Base-by-base conservation (phyloP, 257 asterid species). In the Penstemon barbatus region DNA sequence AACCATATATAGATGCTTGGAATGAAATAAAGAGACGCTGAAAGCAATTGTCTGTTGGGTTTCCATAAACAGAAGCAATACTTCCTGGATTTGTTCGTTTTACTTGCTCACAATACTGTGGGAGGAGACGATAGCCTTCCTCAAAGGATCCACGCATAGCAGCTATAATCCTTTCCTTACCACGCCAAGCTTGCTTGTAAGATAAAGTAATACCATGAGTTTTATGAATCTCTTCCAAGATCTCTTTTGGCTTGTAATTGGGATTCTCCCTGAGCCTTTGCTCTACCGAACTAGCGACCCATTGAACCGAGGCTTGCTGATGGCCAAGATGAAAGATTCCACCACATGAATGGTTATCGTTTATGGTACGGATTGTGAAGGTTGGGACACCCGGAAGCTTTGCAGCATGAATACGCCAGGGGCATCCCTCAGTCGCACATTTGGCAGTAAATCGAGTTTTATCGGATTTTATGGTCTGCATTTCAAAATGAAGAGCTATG, bases 141-240 rank as follows among this genome's bases (percentile, higher is more conserved):
- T 93, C 97, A 68, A 90, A 93, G 62, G 97, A 88, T 45, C 96
- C 99, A 7, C 94, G 95, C 96, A 93, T 86, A 7, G 94, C 91
- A 66, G 95, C 90, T 92, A 93, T 88, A 38, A 86, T 90, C 69
- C 97, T 84, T 71, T 93, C 99, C 78, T 93, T 93, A 57, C 97
- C 99, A 9, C 97, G 89, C 99, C 99, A 93, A 0, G 99, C 99
- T 83, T 93, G 99, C 81, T 87, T 93, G 83, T 93, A 93, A 0
- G 99, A 93, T 46, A 93, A 73, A 38, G 96, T 89, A 70, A 93
- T 90, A 9, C 99, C 99, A 43, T 93, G 95, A 56, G 63, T 71
- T 71, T 85, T 78, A 73, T 90, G 96, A 84, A 93, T 90, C 65
- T 93, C 99, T 74, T 93, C 96, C 78, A 93, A 53, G 57, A 93